phyloP scores from a whole-genome alignment of 2,329 filamentous ascomycete species.

The Aspergillus sp. region DNA sequence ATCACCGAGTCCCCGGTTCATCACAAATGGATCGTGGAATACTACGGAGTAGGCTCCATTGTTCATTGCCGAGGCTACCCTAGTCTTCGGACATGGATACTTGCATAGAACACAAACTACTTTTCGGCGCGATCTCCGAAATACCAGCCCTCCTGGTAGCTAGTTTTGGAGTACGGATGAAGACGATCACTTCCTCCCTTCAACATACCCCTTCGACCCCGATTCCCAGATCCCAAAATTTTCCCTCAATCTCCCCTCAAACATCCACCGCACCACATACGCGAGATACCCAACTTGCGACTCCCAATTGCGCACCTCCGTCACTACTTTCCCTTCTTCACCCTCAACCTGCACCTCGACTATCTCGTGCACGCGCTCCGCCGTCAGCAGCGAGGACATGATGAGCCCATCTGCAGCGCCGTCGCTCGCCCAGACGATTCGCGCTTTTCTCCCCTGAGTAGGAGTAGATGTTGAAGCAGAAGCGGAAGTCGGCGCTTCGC shows the following conservation, averaged over 20 bases:
- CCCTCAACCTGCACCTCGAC: slow-evolving; percentile 36
- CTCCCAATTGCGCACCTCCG: slow-evolving; percentile 51
- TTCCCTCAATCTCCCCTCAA: slow-evolving; percentile 39
- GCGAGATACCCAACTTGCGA: slow-evolving; percentile 48
- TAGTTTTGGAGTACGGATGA: background rate
- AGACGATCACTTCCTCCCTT: slow-evolving; percentile 24
- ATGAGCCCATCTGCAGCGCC: slow-evolving; percentile 33
- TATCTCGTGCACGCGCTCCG: slow-evolving; percentile 55
- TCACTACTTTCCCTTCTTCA: slow-evolving; percentile 26
- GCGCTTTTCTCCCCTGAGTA: slow-evolving; percentile 18
- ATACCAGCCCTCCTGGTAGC: background rate
- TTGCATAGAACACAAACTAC: background rate
- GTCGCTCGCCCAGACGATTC: slow-evolving; percentile 38
- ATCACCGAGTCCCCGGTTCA: background rate
- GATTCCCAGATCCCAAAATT: slow-evolving; percentile 48
- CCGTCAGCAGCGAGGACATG: slow-evolving; percentile 42
- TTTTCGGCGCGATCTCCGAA: background rate
- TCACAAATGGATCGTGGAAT: too few relatives aligned
- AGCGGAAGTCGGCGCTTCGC: slow-evolving; percentile 32
- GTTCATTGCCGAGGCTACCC: background rate
- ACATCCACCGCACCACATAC: slow-evolving; percentile 49
- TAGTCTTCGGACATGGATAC: background rate
- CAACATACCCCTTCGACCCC: slow-evolving; percentile 48
- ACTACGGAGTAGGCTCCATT: background rate
- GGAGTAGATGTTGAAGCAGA: background rate